These are phyloP conservation scores for Favolaschia claudopus DNA, from an alignment of 768 basidiomycete genomes.

Conservation along the genomic window DNA sequence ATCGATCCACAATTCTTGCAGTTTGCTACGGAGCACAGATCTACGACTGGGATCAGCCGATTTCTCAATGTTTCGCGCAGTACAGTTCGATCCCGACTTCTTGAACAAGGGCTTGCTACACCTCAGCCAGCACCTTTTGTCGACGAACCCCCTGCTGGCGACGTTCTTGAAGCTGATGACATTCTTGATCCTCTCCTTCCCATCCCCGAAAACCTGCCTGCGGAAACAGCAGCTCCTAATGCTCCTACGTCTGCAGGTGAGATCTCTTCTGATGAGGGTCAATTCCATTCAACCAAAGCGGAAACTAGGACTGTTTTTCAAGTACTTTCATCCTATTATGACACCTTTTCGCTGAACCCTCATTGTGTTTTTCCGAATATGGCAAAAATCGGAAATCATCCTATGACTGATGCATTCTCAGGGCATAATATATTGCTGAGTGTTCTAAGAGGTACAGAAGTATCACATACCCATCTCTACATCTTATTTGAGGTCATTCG, in stretches of 20 bases:
- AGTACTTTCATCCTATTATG: too few relatives aligned
- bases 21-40: background rate
- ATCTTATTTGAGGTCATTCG: too few relatives aligned
- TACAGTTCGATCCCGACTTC: slow-evolving; percentile 1
- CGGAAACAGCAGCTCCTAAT: too few relatives aligned
- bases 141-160: background rate
- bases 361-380: too few relatives aligned
- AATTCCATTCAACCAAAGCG: too few relatives aligned
- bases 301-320: too few relatives aligned
- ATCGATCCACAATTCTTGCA: background rate
- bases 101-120: slow-evolving; percentile 22
- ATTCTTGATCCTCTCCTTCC: background rate
- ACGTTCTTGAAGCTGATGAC: background rate
- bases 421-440: too few relatives aligned
- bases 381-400: too few relatives aligned
- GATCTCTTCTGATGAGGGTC: background rate
- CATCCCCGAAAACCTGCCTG: background rate
- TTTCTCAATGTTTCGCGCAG: background rate
- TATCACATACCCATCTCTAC: too few relatives aligned
- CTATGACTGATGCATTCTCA: too few relatives aligned
- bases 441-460: too few relatives aligned
- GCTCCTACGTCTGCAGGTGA: background rate
- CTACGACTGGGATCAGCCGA: background rate
- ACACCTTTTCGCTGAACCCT: too few relatives aligned
- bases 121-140: slow-evolving; percentile 4